phyloP scores from a whole-genome alignment of 1,284 basidiomycete species.

The Cyathus pygmaeus region DNA sequence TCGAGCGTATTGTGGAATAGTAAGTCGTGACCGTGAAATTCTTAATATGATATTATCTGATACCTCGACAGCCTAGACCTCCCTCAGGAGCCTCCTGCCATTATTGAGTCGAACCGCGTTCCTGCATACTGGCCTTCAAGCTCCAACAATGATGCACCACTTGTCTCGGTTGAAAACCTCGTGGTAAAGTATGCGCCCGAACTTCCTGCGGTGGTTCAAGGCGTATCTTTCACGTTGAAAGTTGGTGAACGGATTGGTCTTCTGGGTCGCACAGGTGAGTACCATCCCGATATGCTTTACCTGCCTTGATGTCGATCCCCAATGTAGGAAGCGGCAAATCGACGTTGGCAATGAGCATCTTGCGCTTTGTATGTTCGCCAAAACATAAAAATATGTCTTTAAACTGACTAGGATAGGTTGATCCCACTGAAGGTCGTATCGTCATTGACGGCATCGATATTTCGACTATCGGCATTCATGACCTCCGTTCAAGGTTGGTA shows the following conservation, averaged over 20 bases:
- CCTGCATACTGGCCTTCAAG: constrained; percentile 92
- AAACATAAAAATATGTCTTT: too few relatives aligned
- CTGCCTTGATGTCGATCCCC: background rate
- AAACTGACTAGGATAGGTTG: constrained; percentile 64
- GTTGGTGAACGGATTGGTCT: constrained; percentile 78
- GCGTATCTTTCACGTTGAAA: constrained; percentile 73
- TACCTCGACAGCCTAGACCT: constrained; percentile 63
- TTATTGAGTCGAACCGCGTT: constrained; percentile 73
- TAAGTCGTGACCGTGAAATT: constrained; percentile 22
- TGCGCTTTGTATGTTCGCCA: constrained; percentile 83
- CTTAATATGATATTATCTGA: background rate
- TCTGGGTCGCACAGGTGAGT: constrained; percentile 75
- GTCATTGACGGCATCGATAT: too few relatives aligned
- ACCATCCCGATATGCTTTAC: background rate
- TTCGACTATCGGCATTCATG: constrained; percentile 85
- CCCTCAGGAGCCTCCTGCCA: constrained; percentile 84
- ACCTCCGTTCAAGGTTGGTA: constrained; percentile 80
- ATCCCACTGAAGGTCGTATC: constrained; percentile 83
- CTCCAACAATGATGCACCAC: constrained; percentile 55
- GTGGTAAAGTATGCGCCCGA: constrained; percentile 87
- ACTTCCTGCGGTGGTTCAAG: constrained; percentile 83
- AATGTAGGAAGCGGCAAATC: constrained; percentile 71
- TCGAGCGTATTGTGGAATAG: constrained; percentile 92
- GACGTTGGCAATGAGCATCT: constrained; percentile 85
- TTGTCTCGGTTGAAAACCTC: constrained; percentile 77